These are phyloP conservation scores for Daldinia vernicosa DNA, from an alignment of 495 filamentous ascomycete genomes.

Conservation along the genomic window DNA sequence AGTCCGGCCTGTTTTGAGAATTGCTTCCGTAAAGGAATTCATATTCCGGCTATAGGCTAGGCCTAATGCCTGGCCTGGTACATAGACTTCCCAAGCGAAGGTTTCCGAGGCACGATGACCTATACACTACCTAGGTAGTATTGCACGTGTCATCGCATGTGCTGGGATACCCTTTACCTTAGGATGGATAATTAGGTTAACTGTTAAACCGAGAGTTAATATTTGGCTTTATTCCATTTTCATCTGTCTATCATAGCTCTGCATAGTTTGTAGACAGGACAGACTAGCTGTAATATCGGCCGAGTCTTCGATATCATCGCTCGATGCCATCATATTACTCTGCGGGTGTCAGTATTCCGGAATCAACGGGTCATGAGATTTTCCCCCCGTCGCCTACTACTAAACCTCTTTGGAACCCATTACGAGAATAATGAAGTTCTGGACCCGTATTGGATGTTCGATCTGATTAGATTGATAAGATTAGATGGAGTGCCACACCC, in stretches of 20 bases:
- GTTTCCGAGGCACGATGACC: conserved; percentile 21
- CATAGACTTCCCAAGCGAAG: conserved; percentile 2
- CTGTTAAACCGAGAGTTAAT: not conserved
- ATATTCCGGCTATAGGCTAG: conserved; percentile 22
- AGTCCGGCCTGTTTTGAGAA: conserved; percentile 14
- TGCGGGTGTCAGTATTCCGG: not conserved
- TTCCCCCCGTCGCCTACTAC: not conserved
- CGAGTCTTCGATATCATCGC: not conserved
- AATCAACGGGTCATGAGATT: conserved; percentile 1
- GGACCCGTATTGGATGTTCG: conserved; percentile 26
- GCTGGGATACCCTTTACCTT: not conserved
- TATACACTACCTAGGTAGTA: conserved; percentile 7
- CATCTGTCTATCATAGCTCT: not conserved
- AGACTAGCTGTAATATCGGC: not conserved
- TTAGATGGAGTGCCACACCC: conserved; percentile 39
- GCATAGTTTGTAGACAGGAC: conserved; percentile 9
- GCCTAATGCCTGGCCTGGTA: not conserved
- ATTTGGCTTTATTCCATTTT: conserved; percentile 2
- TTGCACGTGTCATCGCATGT: conserved; percentile 13
- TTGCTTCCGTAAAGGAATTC: conserved; percentile 20
- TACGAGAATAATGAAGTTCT: conserved; percentile 35
- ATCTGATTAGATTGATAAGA: conserved; percentile 50
- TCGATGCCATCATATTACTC: not conserved
- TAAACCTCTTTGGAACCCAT: conserved; percentile 7
- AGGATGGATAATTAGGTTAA: not conserved